phyloP scores from a whole-genome alignment of 805 yeast species.

The Barnettozyma californica region DNA sequence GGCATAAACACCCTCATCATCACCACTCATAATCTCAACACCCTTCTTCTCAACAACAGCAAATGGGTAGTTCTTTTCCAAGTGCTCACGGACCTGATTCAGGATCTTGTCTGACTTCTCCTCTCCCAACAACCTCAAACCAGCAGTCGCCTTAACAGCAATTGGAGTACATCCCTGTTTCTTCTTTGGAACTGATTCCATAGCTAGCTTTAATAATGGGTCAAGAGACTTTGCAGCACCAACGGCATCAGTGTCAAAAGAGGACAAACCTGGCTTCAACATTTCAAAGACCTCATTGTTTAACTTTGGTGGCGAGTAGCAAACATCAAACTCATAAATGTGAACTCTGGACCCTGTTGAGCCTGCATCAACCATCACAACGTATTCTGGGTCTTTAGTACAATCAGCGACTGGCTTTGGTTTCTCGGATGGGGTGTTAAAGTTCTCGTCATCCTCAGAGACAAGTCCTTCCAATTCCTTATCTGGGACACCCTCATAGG shows the following conservation, averaged over 20 bases:
- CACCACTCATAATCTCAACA: slow-evolving; percentile 89
- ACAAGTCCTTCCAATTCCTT: slow-evolving; percentile 11
- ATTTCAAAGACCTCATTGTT: slow-evolving; percentile 77
- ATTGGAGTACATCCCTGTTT: slow-evolving; percentile 82
- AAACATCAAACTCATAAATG: slow-evolving; percentile 85
- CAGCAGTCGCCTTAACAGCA: slow-evolving; percentile 98
- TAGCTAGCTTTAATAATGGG: slow-evolving; percentile 70
- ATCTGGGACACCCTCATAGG: slow-evolving; percentile 27
- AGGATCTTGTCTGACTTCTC: slow-evolving; percentile 68
- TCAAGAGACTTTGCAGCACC: slow-evolving; percentile 93
- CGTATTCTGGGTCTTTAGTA: slow-evolving; percentile 54
- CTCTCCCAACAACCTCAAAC: slow-evolving; percentile 79
- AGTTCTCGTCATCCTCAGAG: slow-evolving; percentile 12
- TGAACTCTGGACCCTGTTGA: slow-evolving; percentile 96
- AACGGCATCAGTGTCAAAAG: slow-evolving; percentile 68
- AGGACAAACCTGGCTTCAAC: slow-evolving; percentile 89
- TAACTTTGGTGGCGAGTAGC: slow-evolving; percentile 77
- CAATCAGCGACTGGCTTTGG: slow-evolving; percentile 26
- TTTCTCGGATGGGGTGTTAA: slow-evolving; percentile 3
- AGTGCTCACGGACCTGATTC: slow-evolving; percentile 66
- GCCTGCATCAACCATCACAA: slow-evolving; percentile 96
- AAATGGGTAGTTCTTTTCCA: slow-evolving; percentile 82
- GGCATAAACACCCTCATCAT: slow-evolving; percentile 96
- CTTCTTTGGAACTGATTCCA: slow-evolving; percentile 68
- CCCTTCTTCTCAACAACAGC: slow-evolving; percentile 87